Conservation (phyloP, 805 yeast species). For the Candida suzukii region DNA sequence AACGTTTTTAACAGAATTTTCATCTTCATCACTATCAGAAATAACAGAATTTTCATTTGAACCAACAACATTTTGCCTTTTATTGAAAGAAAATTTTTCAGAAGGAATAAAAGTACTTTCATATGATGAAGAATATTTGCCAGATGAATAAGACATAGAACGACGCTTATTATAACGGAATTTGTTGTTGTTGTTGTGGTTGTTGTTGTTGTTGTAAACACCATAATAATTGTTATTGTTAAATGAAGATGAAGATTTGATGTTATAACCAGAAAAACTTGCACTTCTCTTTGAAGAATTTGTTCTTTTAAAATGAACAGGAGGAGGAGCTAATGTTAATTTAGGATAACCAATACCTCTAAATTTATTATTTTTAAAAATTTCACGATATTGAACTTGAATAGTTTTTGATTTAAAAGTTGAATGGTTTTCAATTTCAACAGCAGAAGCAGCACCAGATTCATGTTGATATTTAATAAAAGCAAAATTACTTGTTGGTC, state of each 20-base stretch:
- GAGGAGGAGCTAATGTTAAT: constrained; percentile 67
- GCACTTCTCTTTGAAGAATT: constrained; percentile 14
- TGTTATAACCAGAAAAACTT: not conserved
- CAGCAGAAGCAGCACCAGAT: constrained; percentile 78
- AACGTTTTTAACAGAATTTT: too few relatives aligned
- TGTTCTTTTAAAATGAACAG: constrained; percentile 53
- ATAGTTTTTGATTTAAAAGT: constrained; percentile 66
- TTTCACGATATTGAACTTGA: constrained; percentile 79
- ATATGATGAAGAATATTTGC: constrained; percentile 9
- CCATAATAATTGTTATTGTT: not conserved
- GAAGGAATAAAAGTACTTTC: too few relatives aligned
- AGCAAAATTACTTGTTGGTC: constrained; percentile 55
- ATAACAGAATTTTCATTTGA: too few relatives aligned
- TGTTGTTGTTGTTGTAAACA: not conserved
- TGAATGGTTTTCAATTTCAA: constrained; percentile 79
- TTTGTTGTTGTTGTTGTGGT: not conserved
- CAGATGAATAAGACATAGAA: not conserved
- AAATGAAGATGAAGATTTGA: too few relatives aligned
- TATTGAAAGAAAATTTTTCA: too few relatives aligned
- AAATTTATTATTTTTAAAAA: constrained; percentile 28
- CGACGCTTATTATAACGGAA: not conserved
- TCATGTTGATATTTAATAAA: constrained; percentile 61
- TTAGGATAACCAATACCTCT: constrained; percentile 11
- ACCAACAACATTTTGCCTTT: too few relatives aligned
- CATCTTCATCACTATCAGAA: too few relatives aligned